Conservation (phyloP, 2,329 filamentous ascomycete genomes). For the Cryphonectria radicalis region DNA sequence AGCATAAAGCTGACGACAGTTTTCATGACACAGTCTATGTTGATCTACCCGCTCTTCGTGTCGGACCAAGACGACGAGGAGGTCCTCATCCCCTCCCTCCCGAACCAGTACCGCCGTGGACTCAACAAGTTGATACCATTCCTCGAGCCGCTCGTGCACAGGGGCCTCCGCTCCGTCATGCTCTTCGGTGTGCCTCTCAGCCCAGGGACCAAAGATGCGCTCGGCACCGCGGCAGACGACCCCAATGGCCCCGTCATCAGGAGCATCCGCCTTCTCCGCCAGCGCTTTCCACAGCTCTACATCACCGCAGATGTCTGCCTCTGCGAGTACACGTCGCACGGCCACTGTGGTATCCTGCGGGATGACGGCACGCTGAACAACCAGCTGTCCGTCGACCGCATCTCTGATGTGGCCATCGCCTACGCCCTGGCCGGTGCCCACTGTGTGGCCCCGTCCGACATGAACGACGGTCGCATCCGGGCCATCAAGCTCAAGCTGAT, state of each 20-base stretch:
- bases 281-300: slow-evolving; percentile 87
- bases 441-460: slow-evolving; percentile 95
- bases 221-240: slow-evolving; percentile 91
- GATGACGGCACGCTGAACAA: slow-evolving; percentile 96
- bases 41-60: slow-evolving; percentile 96
- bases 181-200: slow-evolving; percentile 91
- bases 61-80: slow-evolving; percentile 95
- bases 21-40: slow-evolving; percentile 73
- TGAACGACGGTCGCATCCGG: slow-evolving; percentile 97
- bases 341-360: slow-evolving; percentile 93
- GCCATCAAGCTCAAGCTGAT: slow-evolving; percentile 98
- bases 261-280: slow-evolving; percentile 80
- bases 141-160: slow-evolving; percentile 82
- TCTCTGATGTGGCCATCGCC: slow-evolving; percentile 95
- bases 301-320: slow-evolving; percentile 93
- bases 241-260: slow-evolving; percentile 90
- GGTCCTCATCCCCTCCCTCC: slow-evolving; percentile 85
- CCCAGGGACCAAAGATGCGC: slow-evolving; percentile 81
- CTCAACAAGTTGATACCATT: slow-evolving; percentile 85
- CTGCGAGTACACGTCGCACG: slow-evolving; percentile 98
- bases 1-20: slow-evolving; percentile 14
- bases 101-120: slow-evolving; percentile 86
- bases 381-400: slow-evolving; percentile 86
- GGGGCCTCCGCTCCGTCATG: slow-evolving; percentile 91
- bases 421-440: slow-evolving; percentile 96